Percentiles rank a stretch among this genome's conserved stretches.
Conservation (phyloP, 2,329 filamentous ascomycete genomes). For the Akanthomyces muscarius region DNA sequence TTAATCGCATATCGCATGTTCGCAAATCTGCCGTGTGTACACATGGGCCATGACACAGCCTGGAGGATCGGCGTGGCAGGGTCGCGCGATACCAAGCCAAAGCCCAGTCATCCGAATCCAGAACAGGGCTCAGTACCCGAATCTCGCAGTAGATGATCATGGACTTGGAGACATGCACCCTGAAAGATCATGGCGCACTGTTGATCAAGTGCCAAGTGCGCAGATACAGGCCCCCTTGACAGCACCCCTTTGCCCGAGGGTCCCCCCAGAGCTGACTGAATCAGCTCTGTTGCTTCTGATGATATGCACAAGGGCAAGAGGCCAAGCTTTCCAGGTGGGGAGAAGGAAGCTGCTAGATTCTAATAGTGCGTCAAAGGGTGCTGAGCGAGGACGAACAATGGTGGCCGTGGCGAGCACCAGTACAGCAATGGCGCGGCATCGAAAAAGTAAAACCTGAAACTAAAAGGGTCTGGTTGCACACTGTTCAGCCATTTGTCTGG, state of each 20-base stretch:
- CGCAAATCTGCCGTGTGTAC: neutral
- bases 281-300: slow-evolving; percentile 1
- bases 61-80: slow-evolving; percentile 1
- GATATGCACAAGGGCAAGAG: neutral
- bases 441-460: slow-evolving; percentile 12
- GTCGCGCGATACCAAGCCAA: neutral
- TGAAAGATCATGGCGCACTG: neutral
- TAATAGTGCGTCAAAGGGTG: slow-evolving; percentile 1
- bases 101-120: neutral
- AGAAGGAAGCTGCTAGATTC: neutral
- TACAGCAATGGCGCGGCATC: neutral
- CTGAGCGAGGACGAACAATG: neutral
- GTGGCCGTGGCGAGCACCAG: neutral
- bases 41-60: neutral
- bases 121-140: neutral
- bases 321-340: neutral
- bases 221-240: neutral
- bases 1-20: neutral
- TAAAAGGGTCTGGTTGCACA: neutral
- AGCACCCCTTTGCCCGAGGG: neutral
- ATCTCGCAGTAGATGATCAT: slow-evolving; percentile 10
- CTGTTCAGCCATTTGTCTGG: neutral
- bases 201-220: neutral
- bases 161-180: neutral
- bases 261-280: neutral